Conservation (phyloP, 2,329 filamentous ascomycete species). For the Colletotrichum limetticola region DNA sequence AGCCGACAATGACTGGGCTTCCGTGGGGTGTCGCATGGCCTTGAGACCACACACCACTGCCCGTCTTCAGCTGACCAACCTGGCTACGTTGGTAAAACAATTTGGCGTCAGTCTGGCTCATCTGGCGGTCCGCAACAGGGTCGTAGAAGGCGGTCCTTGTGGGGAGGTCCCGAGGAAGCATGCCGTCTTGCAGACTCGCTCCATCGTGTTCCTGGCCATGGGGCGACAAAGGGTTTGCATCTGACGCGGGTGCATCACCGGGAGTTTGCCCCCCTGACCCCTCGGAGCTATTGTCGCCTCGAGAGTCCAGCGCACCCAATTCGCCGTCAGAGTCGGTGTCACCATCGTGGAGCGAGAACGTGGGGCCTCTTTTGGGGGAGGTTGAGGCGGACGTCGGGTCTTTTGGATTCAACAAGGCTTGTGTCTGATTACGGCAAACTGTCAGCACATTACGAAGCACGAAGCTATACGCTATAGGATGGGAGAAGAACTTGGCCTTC, state of each 20-base stretch:
- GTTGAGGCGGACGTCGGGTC: slow-evolving; percentile 32
- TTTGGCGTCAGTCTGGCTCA: slow-evolving; percentile 94
- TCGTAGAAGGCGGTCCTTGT: slow-evolving; percentile 90
- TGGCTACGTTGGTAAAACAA: slow-evolving; percentile 94
- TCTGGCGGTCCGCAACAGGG: slow-evolving; percentile 90
- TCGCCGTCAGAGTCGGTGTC: slow-evolving; percentile 34
- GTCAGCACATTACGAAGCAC: not conserved
- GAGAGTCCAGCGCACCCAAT: slow-evolving; percentile 13
- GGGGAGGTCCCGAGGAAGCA: slow-evolving; percentile 70
- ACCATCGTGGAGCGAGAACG: slow-evolving; percentile 23
- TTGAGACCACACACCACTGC: slow-evolving; percentile 49
- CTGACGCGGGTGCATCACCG: not conserved
- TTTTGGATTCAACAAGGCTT: slow-evolving; percentile 11
- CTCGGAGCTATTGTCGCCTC: slow-evolving; percentile 30
- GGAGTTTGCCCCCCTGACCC: slow-evolving; percentile 14
- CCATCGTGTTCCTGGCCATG: slow-evolving; percentile 6
- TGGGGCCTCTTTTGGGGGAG: slow-evolving; percentile 30
- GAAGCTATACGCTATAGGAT: not conserved
- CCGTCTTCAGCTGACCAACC: slow-evolving; percentile 61
- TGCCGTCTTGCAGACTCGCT: slow-evolving; percentile 58
- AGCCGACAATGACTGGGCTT: slow-evolving; percentile 54
- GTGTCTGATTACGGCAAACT: not conserved
- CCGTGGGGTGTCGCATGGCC: slow-evolving; percentile 55
- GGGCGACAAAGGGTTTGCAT: not conserved
- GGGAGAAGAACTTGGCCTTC: not conserved